Evolutionary conservation across 1,139 yeast species (phyloP).

Genomic region (Yamadazyma triangularis): DNA sequence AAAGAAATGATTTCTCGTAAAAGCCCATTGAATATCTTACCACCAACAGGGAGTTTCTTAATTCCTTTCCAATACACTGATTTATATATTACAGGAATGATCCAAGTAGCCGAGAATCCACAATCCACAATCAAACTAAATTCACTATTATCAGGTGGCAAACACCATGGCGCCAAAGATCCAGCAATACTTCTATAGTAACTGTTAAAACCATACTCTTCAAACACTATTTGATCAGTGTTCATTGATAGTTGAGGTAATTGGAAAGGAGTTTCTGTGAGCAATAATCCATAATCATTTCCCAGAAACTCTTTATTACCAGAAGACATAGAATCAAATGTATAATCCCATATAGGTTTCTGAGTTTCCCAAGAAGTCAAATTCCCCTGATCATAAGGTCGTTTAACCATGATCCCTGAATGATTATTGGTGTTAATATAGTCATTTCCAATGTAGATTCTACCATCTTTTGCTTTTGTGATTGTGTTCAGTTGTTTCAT

Average conservation of each 20-base stretch:
- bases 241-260: conserved; percentile 79
- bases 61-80: conserved; percentile 76
- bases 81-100: conserved; percentile 80
- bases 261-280: conserved; percentile 79
- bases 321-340: conserved; percentile 35
- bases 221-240: conserved; percentile 90
- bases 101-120: conserved; percentile 86
- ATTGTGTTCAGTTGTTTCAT: conserved; percentile 62
- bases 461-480: conserved; percentile 71
- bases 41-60: conserved; percentile 75
- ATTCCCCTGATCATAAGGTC: conserved; percentile 90
- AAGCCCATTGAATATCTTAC: conserved; percentile 76
- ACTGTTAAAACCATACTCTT: conserved; percentile 79
- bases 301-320: conserved; percentile 15
- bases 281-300: conserved; percentile 50
- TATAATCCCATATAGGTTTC: conserved; percentile 89
- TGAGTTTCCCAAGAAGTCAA: conserved; percentile 90
- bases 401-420: conserved; percentile 66
- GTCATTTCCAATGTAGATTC: conserved; percentile 66
- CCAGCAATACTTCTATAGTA: conserved; percentile 61
- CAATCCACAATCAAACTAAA: conserved; percentile 80
- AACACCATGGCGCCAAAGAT: conserved; percentile 68
- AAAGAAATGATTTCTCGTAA: conserved; percentile 82
- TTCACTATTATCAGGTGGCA: conserved; percentile 35
- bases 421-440: conserved; percentile 64